Conservation (phyloP, 2,329 filamentous ascomycete genomes). For the Fusarium pseudoanthophilum region DNA sequence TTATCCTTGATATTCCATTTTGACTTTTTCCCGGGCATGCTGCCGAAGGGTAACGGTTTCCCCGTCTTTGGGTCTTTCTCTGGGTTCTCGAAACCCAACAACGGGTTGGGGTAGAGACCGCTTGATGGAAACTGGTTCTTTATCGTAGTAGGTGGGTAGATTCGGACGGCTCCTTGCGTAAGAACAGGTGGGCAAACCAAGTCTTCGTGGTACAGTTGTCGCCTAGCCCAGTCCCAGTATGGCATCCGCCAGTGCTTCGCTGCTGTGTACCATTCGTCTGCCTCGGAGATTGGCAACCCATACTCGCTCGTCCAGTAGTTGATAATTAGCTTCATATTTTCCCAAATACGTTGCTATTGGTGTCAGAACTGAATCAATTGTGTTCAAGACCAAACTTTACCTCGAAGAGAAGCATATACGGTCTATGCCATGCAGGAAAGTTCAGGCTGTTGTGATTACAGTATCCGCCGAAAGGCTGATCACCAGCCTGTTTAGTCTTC, state of each 20-base stretch:
- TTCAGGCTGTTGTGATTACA: slow-evolving; percentile 25
- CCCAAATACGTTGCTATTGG: slow-evolving; percentile 8
- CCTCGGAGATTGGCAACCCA: fast-evolving
- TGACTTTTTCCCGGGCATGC: background rate
- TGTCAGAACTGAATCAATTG: background rate
- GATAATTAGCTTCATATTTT: background rate
- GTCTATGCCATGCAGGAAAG: slow-evolving; percentile 26
- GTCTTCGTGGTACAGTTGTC: background rate
- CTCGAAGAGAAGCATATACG: slow-evolving; percentile 26
- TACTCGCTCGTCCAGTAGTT: background rate
- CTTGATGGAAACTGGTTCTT: background rate
- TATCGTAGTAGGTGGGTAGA: background rate
- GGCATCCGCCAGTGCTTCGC: background rate
- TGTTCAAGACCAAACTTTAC: background rate
- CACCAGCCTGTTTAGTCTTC: background rate
- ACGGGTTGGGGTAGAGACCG: background rate
- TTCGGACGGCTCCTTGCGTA: background rate
- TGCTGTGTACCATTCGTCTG: background rate
- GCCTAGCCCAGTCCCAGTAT: slow-evolving; percentile 4
- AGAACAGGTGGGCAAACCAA: background rate
- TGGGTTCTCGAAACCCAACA: background rate
- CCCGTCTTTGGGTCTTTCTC: background rate
- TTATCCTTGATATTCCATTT: background rate
- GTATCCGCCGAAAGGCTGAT: slow-evolving; percentile 14
- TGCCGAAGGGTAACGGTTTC: fast-evolving